Evolutionary conservation across 2,329 filamentous ascomycete species (phyloP).

Genomic region (Claviceps humidiphila): DNA sequence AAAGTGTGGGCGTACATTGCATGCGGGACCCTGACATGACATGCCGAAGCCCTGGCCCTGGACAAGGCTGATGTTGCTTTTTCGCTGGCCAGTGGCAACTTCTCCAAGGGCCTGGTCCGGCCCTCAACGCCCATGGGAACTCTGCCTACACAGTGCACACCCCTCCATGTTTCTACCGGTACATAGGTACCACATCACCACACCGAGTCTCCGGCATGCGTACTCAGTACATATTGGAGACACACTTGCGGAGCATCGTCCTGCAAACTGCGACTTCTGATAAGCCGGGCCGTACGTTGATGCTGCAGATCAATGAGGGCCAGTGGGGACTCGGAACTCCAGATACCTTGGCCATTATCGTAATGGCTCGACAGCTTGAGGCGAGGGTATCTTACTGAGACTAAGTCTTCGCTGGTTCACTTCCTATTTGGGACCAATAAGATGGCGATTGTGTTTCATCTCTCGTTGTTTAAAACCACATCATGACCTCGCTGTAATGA

Average conservation of each 20-base stretch:
- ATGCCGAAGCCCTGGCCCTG: background rate
- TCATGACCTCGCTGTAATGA: background rate
- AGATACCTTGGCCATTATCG: background rate
- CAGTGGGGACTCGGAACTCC: background rate
- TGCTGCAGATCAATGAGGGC: background rate
- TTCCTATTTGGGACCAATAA: background rate
- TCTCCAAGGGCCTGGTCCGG: background rate
- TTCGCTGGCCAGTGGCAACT: background rate
- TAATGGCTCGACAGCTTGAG: background rate
- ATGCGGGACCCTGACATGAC: background rate
- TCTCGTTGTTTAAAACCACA: background rate
- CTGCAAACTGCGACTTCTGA: background rate
- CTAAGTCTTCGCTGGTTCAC: background rate
- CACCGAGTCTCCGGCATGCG: background rate
- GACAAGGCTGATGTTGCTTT: constrained; percentile 1
- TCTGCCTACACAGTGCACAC: background rate
- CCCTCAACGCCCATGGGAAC: background rate
- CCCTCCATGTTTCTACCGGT: background rate
- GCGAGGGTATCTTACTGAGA: constrained; percentile 1
- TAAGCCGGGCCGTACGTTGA: no score
- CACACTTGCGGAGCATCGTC: background rate
- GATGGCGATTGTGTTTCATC: background rate
- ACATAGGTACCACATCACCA: background rate
- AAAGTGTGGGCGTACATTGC: background rate
- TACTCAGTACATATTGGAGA: background rate